phyloP scores from a whole-genome alignment of 2,329 filamentous ascomycete genomes.

The Neopestalotiopsis sp. region DNA sequence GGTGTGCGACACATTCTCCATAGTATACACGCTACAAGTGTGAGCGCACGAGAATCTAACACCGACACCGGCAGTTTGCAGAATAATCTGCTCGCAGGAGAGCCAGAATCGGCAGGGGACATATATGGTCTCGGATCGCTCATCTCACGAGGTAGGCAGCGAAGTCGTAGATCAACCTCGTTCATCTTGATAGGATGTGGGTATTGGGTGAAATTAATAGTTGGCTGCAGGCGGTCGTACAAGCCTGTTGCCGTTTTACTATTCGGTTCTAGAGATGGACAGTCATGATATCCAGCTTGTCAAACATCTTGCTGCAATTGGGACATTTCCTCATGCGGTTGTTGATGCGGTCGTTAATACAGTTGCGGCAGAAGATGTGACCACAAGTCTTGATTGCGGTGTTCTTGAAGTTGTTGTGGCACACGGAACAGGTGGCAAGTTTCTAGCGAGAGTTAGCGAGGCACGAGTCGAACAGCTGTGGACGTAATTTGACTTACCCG shows the following conservation, averaged over 20 bases:
- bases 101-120: too few species aligned
- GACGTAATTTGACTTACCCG: slow-evolving; percentile 66
- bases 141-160: too few species aligned
- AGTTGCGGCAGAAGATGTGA: slow-evolving; percentile 90
- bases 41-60: neutral
- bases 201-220: neutral
- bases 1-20: neutral
- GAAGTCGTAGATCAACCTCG: too few species aligned
- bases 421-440: slow-evolving; percentile 88
- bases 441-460: slow-evolving; percentile 54
- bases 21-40: neutral
- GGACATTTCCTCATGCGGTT: slow-evolving; percentile 96
- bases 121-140: too few species aligned
- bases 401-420: slow-evolving; percentile 92
- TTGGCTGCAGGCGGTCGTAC: neutral
- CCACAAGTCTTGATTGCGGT: slow-evolving; percentile 93
- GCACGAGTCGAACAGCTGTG: neutral
- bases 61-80: neutral
- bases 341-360: slow-evolving; percentile 85
- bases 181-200: too few species aligned
- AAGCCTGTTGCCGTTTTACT: neutral
- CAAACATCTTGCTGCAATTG: slow-evolving; percentile 90
- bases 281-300: slow-evolving; percentile 86
- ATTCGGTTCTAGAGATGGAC: slow-evolving; percentile 53
- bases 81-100: neutral